These are phyloP conservation scores for Russula griseocarnosa DNA, from an alignment of 768 basidiomycete genomes.

Conservation along the genomic window DNA sequence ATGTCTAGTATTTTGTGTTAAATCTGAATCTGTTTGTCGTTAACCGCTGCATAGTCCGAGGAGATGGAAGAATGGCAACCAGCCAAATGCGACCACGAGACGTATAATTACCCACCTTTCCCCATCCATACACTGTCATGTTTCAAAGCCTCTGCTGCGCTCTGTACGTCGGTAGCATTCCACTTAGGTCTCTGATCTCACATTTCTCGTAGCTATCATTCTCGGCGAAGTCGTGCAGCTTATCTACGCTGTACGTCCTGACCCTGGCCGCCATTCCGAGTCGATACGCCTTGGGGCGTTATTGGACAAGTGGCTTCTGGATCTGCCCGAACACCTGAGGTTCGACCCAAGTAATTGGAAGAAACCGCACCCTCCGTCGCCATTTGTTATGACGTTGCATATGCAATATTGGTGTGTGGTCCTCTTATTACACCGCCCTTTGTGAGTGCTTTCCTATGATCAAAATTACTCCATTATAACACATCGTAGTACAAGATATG, in stretches of 20 bases:
- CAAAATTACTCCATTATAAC: background rate
- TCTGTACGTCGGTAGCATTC: slow-evolving; percentile 49
- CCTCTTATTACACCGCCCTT: slow-evolving; percentile 70
- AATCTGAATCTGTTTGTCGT: background rate
- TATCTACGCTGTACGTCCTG: slow-evolving; percentile 63
- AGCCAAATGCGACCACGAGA: slow-evolving; percentile 38
- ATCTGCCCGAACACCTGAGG: slow-evolving; percentile 63
- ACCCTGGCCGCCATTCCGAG: slow-evolving; percentile 54
- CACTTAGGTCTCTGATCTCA: slow-evolving; percentile 15
- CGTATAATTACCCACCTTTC: slow-evolving; percentile 33
- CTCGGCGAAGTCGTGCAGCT: slow-evolving; percentile 64
- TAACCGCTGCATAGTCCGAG: slow-evolving; percentile 46
- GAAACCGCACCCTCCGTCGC: slow-evolving; percentile 46
- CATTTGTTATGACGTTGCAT: slow-evolving; percentile 69
- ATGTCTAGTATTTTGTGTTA: slow-evolving; percentile 22
- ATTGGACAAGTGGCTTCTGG: slow-evolving; percentile 72
- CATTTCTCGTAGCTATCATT: slow-evolving; percentile 50
- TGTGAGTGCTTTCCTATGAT: slow-evolving; percentile 46
- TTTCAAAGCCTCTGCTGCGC: slow-evolving; percentile 66
- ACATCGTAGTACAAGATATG: slow-evolving; percentile 35
- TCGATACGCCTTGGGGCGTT: slow-evolving; percentile 53
- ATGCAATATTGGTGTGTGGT: slow-evolving; percentile 87
- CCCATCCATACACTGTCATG: slow-evolving; percentile 61
- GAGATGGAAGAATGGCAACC: slow-evolving; percentile 55
- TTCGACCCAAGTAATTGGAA: slow-evolving; percentile 46